Base-by-base conservation (phyloP, 495 filamentous ascomycete genomes). In the Apodospora peruviana region DNA sequence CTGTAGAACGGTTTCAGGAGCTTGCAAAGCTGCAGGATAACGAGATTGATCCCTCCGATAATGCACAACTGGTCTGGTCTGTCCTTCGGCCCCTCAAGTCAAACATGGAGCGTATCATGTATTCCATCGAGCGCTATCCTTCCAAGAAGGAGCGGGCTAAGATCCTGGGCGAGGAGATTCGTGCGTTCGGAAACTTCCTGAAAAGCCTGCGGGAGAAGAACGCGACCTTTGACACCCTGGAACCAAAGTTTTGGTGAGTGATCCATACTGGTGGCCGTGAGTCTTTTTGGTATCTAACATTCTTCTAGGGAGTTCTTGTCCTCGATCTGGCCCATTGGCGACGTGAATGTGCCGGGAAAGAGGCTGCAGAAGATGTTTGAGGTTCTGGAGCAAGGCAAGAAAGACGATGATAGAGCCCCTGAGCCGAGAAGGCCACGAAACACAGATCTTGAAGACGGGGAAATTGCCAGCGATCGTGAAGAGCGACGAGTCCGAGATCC, bases 351-450 rank as follows among this genome's bases (percentile, higher is more conserved):
- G 5, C 57, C 68, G 0, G 70, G 70, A 16, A 52, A 55, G 35
- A 60, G 71, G 25, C 57, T 79, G 11, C 68, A 72, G 49, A 56
- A 55, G 19, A 79, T 77, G 72, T 76, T 70, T 54, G 59, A 64
- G 17, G 68, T 68, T 42, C 61, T 79, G 36, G 59, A 66, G 17
- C 55, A 58, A 32, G 19, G 16, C 17, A 55, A 56, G 41, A 52
- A 54, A n/a, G 49, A 54, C 5, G 60, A 66, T 3, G 55, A 61
- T 1, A 52, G 42, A n/a, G 18, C 46, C 34, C 39, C 32, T 21
- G 54, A 57, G 5, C 16, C 36, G 25, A 52, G 50, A 38, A 48
- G 52, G 4, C 45, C 48, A 10, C 56, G 32, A 10, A 45, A 61
- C 40, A 59, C 53, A 3, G 63, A 66, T 29, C 51, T 66, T 2